A percentile compares a stretch with the other conserved stretches of the same genome.
These are phyloP conservation scores for Dipodascus geniculatus DNA, from an alignment of 805 yeast species.

Conservation along the genomic window DNA sequence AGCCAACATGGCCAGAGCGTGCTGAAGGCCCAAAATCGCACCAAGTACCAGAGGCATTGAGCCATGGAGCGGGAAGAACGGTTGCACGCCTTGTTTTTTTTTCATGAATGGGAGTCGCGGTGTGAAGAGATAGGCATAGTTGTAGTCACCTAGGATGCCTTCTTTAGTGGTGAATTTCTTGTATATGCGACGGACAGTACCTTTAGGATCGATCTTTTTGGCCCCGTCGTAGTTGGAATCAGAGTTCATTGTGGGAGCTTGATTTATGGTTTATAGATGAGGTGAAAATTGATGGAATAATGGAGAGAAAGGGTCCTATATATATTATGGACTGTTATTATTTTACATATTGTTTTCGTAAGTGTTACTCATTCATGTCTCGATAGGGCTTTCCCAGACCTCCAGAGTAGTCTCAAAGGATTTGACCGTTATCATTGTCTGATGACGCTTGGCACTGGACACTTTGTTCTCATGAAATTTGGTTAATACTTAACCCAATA, in stretches of 20 bases:
- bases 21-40: constrained; percentile 73
- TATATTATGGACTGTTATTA: too few relatives aligned
- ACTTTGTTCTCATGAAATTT: too few relatives aligned
- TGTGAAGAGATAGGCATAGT: constrained; percentile 66
- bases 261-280: too few relatives aligned
- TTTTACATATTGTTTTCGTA: too few relatives aligned
- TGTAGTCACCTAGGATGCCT: constrained; percentile 80
- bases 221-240: neutral
- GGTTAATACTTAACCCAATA: too few relatives aligned
- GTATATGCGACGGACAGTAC: constrained; percentile 22
- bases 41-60: constrained; percentile 78
- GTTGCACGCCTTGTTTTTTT: constrained; percentile 43
- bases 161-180: constrained; percentile 53
- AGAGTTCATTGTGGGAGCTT: too few relatives aligned
- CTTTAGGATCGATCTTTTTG: neutral
- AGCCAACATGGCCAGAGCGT: constrained; percentile 84
- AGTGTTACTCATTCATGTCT: too few relatives aligned
- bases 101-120: constrained; percentile 65
- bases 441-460: too few relatives aligned
- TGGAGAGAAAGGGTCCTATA: too few relatives aligned
- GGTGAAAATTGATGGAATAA: neutral
- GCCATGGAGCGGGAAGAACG: constrained; percentile 71
- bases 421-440: too few relatives aligned
- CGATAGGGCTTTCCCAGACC: too few relatives aligned
- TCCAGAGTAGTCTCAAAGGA: too few relatives aligned